phyloP scores from a whole-genome alignment of 2,329 filamentous ascomycete genomes.

The Cucurbitaria berberidis region DNA sequence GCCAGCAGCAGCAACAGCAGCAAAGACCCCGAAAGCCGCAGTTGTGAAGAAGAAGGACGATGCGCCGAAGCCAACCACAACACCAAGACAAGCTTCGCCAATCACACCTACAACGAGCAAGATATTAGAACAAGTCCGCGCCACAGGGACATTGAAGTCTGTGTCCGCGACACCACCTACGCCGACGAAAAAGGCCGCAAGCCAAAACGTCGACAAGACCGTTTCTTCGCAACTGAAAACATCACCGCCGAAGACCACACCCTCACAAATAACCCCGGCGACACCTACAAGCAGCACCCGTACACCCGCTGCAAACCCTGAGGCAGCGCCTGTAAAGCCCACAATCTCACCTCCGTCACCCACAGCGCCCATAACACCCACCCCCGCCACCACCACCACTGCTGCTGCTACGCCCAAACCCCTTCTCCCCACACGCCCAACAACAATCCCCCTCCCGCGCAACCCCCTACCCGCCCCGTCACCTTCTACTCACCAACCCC shows the following conservation, averaged over 20 bases:
- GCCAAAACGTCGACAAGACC: neutral
- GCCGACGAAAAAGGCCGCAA: neutral
- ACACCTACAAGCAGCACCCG: slow-evolving; percentile 56
- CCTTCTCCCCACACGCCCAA: neutral
- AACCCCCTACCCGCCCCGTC: slow-evolving; percentile 18
- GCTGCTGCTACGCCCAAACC: slow-evolving; percentile 18
- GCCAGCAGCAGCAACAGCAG: slow-evolving; percentile 14
- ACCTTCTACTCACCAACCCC: slow-evolving; percentile 13
- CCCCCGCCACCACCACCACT: slow-evolving; percentile 28
- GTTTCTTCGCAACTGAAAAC: neutral
- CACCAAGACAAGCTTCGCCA: slow-evolving; percentile 27
- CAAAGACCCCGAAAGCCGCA: slow-evolving; percentile 19
- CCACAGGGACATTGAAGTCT: slow-evolving; percentile 29
- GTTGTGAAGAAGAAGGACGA: slow-evolving; percentile 21
- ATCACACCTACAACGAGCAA: slow-evolving; percentile 36
- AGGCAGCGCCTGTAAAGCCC: neutral
- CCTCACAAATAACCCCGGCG: slow-evolving; percentile 57
- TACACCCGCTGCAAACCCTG: neutral
- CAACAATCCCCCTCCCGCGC: slow-evolving; percentile 32
- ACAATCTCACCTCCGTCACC: slow-evolving; percentile 54
- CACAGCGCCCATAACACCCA: slow-evolving; percentile 10
- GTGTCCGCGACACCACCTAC: neutral
- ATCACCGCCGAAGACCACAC: neutral
- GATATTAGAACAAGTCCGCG: slow-evolving; percentile 39
- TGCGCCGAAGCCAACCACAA: slow-evolving; percentile 10